Base-by-base conservation (phyloP, 164 flowering plant species). In the Umbellularia californica region DNA sequence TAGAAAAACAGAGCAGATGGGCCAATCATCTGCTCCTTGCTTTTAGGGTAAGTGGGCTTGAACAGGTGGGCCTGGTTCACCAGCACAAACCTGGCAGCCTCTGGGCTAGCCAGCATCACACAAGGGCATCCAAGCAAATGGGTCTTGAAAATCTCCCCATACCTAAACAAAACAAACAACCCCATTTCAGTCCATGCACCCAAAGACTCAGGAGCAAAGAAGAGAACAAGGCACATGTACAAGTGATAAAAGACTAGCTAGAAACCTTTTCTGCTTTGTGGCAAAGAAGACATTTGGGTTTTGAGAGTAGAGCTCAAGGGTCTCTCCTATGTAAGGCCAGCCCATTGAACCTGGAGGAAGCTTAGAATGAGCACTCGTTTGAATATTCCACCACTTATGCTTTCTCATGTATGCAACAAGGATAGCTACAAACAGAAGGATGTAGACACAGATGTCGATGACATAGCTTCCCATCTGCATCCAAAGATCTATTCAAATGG, bases 301-400 rank as follows among this genome's bases (percentile, higher is more conserved):
- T 72, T 91, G 87, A 51, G 97, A 90, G 84, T 90, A 93, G 76
- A 93, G 85, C 60, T 88, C 89, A 47, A 85, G 84, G 70, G 96
- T 93, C 65, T 91, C 93, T 73, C 98, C 98, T 0, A 91, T 79
- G 76, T 79, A 91, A 72, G 98, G 98, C 91, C 89, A 90, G 1
- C 98, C 98, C 91, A 93, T 83, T 70, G 97, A 89, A 17, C 98
- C 98, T 12, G 97, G 95, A 3, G 98, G 97, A 30, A 91, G 89
- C 85, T 84, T 86, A 41, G 47, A 41, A 41, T 41, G 0, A 2
- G 81, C 74, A 50, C 74, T 66, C 28, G 27, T n/a, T 71, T 70
- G 77, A 22, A 67, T 55, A 15, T 55, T 55, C 20, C 20, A 20
- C 35, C 68, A 70, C 33, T 70, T 75, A 20, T 63, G 63, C 66